Evolutionary conservation across 2,329 filamentous ascomycete species (phyloP).

Genomic region (Penicillium sp.): DNA sequence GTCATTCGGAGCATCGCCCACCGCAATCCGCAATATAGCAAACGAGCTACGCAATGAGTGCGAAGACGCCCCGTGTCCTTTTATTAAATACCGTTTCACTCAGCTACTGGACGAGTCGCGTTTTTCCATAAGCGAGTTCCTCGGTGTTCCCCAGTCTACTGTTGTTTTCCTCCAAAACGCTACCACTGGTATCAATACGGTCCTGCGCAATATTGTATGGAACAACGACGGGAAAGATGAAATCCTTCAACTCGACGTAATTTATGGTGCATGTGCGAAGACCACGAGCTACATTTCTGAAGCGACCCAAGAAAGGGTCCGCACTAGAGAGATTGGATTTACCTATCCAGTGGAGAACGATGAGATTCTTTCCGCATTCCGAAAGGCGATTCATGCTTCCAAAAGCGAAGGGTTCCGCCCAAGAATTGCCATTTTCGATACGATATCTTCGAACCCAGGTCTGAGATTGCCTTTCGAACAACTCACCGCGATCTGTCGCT

Average conservation of each 20-base stretch:
- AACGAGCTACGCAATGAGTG: conserved; percentile 41
- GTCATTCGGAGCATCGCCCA: conserved; percentile 53
- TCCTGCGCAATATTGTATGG: conserved; percentile 70
- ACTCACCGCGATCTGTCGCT: conserved; percentile 60
- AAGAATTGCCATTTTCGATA: conserved; percentile 71
- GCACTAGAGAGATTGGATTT: conserved; percentile 48
- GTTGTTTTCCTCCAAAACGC: conserved; percentile 76
- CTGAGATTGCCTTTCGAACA: conserved; percentile 70
- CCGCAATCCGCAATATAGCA: conserved; percentile 54
- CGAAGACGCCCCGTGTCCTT: conserved; percentile 68
- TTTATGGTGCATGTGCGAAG: conserved; percentile 73
- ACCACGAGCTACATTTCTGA: conserved; percentile 69
- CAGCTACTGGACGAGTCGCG: conserved; percentile 62
- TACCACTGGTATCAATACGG: conserved; percentile 64
- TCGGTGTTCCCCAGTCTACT: conserved; percentile 63
- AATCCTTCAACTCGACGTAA: conserved; percentile 61
- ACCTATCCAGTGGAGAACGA: conserved; percentile 67
- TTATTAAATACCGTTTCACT: conserved; percentile 67
- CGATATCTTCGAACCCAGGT: conserved; percentile 71
- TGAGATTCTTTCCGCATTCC: conserved; percentile 51
- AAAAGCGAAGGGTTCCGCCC: conserved; percentile 12
- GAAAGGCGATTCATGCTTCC: conserved; percentile 7
- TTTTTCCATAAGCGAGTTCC: conserved; percentile 60
- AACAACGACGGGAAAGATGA: conserved; percentile 60
- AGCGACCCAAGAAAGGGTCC: conserved; percentile 47